A percentile compares a stretch with the other conserved stretches of the same genome.
These are phyloP conservation scores for Manihot esculenta DNA, from an alignment of 441 rosid species.

Conservation along the genomic window DNA sequence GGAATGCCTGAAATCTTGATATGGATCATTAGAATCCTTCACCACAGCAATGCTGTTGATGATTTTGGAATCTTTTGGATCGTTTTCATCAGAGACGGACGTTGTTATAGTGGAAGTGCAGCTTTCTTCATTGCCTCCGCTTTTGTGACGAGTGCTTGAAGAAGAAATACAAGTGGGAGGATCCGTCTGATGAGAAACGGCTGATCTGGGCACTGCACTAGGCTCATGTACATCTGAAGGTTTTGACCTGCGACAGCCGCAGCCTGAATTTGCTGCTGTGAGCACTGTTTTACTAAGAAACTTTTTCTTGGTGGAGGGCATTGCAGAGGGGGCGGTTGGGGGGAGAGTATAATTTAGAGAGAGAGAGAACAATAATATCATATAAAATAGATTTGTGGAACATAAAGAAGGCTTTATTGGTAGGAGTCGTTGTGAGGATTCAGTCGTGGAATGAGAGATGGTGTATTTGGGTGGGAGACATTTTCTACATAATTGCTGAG, in stretches of 20 bases:
- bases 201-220: too few species aligned
- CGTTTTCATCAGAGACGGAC: slow-evolving; percentile 23
- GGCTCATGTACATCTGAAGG: slow-evolving; percentile 36
- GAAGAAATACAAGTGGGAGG: slow-evolving; percentile 10
- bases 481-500: neutral
- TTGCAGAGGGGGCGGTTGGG: too few species aligned
- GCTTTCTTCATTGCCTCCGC: slow-evolving; percentile 13
- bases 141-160: slow-evolving; percentile 10
- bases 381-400: too few species aligned
- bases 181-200: neutral
- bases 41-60: slow-evolving; percentile 51
- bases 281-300: slow-evolving; percentile 31
- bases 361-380: too few species aligned
- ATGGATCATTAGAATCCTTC: slow-evolving; percentile 63
- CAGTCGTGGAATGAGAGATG: too few species aligned
- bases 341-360: too few species aligned
- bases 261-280: slow-evolving; percentile 20
- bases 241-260: slow-evolving; percentile 36
- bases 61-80: slow-evolving; percentile 29
- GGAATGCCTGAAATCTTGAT: slow-evolving; percentile 53
- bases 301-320: slow-evolving; percentile 38
- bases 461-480: neutral
- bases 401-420: too few species aligned
- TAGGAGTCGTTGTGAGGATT: too few species aligned
- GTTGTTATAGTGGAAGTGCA: slow-evolving; percentile 29